phyloP scores from a whole-genome alignment of 2,329 filamentous ascomycete genomes.

The Plectosphaerella cucumerina region DNA sequence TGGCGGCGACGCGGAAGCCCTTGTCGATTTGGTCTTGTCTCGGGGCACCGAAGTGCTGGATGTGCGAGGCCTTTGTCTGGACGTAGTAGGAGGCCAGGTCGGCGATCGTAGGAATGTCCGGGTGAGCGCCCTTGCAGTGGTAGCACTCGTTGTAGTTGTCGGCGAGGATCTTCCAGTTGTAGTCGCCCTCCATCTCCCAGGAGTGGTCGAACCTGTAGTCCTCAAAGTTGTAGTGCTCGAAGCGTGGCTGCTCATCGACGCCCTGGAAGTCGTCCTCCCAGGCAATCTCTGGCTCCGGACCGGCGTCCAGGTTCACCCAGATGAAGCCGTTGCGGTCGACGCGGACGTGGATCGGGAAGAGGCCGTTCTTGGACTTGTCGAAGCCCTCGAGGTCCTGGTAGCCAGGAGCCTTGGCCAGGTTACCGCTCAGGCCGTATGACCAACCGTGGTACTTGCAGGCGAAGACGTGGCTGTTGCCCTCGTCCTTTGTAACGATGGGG shows the following conservation, averaged over 20 bases:
- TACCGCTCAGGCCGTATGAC: slow-evolving; percentile 37
- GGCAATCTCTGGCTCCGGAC: slow-evolving; percentile 25
- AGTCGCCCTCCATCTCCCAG: slow-evolving; percentile 27
- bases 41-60: slow-evolving; percentile 31
- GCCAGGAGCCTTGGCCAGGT: slow-evolving; percentile 35
- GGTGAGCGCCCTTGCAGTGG: slow-evolving; percentile 45
- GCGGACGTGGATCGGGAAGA: slow-evolving; percentile 35
- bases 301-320: slow-evolving; percentile 45
- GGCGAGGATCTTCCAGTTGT: slow-evolving; percentile 35
- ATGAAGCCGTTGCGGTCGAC: slow-evolving; percentile 41
- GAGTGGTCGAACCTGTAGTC: slow-evolving; percentile 22
- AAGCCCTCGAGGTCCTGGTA: slow-evolving; percentile 33
- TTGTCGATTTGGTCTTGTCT: slow-evolving; percentile 30
- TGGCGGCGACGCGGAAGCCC: slow-evolving; percentile 40
- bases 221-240: slow-evolving; percentile 17
- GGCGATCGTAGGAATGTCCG: slow-evolving; percentile 36
- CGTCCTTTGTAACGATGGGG: slow-evolving; percentile 30
- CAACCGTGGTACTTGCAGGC: slow-evolving; percentile 41
- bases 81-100: slow-evolving; percentile 40
- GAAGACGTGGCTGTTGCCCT: slow-evolving; percentile 31
- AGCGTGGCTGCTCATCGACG: slow-evolving; percentile 17
- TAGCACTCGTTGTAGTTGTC: slow-evolving; percentile 48
- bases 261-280: slow-evolving; percentile 37
- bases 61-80: slow-evolving; percentile 24
- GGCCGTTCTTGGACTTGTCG: slow-evolving; percentile 28